Evolutionary conservation across 139 green algal genomes (phyloP).

Genomic region (Coccomyxa sp.): DNA sequence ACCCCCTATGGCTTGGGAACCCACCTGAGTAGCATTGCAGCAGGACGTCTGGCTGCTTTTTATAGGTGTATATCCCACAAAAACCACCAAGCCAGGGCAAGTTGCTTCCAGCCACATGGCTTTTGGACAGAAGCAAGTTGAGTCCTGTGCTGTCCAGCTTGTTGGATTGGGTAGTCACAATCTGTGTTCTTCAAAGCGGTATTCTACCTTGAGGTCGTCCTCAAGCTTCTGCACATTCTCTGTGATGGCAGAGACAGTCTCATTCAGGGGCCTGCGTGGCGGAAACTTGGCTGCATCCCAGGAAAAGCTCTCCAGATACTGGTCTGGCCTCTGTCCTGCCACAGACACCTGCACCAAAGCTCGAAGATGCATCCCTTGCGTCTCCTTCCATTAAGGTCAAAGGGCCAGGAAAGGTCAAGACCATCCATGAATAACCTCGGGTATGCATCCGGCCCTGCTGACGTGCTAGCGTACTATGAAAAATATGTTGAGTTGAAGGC

Average conservation of each 20-base stretch:
- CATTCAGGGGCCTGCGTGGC: conserved; percentile 69
- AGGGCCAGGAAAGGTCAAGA: too few species aligned
- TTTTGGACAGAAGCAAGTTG: too few species aligned
- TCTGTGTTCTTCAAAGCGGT: neutral
- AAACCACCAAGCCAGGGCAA: too few species aligned
- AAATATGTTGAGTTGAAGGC: too few species aligned
- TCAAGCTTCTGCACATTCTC: conserved; percentile 87
- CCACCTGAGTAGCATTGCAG: too few species aligned
- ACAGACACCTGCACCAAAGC: conserved; percentile 41
- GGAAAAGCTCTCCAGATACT: conserved; percentile 76
- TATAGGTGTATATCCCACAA: too few species aligned
- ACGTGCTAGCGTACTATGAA: neutral
- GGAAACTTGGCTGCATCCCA: conserved; percentile 99
- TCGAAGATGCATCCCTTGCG: neutral
- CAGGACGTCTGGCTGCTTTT: too few species aligned
- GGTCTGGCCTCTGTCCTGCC: conserved; percentile 63
- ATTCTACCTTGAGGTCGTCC: conserved; percentile 93
- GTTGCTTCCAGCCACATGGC: too few species aligned
- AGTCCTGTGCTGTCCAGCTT: too few species aligned
- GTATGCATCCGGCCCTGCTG: neutral
- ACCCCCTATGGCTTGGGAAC: too few species aligned
- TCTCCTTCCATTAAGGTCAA: neutral
- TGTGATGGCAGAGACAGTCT: conserved; percentile 86
- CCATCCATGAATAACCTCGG: neutral
- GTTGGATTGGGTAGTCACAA: too few species aligned